These are phyloP conservation scores for Pseudognaphalium luteoalbum DNA, from an alignment of 129 eudicot genomes.

Conservation along the genomic window DNA sequence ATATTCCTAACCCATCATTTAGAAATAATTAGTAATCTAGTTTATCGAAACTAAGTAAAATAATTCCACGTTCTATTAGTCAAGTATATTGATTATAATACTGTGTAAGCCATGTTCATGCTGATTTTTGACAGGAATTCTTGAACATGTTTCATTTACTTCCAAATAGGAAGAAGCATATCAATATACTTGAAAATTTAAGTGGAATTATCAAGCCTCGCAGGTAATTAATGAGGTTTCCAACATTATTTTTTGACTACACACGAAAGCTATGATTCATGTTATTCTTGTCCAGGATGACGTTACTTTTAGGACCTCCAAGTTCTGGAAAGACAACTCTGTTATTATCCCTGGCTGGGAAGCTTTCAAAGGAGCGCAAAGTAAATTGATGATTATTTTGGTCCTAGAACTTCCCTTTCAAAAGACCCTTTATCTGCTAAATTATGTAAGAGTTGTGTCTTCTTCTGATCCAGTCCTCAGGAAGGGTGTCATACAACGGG, in stretches of 20 bases:
- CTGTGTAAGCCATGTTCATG: background rate
- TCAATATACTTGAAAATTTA: constrained; percentile 57
- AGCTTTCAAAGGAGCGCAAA: constrained; percentile 45
- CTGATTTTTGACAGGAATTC: constrained; percentile 34
- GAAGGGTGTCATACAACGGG: constrained; percentile 74
- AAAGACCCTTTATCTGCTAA: background rate
- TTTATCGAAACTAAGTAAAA: no score
- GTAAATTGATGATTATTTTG: constrained; percentile 24
- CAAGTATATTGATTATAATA: no score
- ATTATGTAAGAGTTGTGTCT: background rate
- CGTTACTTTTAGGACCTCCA: constrained; percentile 85
- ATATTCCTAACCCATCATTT: background rate
- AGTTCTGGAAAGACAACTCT: constrained; percentile 82
- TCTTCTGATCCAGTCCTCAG: constrained; percentile 35
- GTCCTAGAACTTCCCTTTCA: constrained; percentile 18
- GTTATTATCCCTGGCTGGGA: constrained; percentile 66
- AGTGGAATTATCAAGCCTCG: constrained; percentile 73
- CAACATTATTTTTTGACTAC: background rate
- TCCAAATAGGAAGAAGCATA: constrained; percentile 49
- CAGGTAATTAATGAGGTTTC: constrained; percentile 34
- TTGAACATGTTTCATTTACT: constrained; percentile 45
- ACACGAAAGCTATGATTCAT: background rate
- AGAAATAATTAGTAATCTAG: background rate
- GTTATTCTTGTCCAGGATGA: constrained; percentile 51
- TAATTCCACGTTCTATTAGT: no score